A percentile compares a stretch with the other conserved stretches of the same genome.
phyloP scores from a whole-genome alignment of 2,329 filamentous ascomycete species.

The Xylaria sp. region DNA sequence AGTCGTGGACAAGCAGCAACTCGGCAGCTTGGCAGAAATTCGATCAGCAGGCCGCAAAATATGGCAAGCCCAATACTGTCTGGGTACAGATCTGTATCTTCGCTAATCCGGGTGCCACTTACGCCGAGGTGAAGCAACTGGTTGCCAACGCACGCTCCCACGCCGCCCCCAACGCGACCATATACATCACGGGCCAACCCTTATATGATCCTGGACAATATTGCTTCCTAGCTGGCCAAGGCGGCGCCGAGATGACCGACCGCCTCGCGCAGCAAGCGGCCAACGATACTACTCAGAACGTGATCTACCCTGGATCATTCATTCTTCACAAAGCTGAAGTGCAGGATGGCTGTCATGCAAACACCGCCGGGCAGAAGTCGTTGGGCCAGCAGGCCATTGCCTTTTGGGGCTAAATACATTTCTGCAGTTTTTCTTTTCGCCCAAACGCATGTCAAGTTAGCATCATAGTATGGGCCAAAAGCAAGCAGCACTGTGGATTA shows the following conservation, averaged over 20 bases:
- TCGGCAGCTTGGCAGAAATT: conserved; percentile 36
- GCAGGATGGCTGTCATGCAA: conserved; percentile 39
- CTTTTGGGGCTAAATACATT: conserved; percentile 33
- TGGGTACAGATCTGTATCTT: conserved; percentile 44
- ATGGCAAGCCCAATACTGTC: conserved; percentile 34
- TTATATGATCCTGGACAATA: conserved; percentile 32
- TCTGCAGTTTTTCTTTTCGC: no score
- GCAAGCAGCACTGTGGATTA: no score
- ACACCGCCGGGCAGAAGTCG: conserved; percentile 36
- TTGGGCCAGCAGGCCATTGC: conserved; percentile 34
- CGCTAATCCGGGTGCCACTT: conserved; percentile 37
- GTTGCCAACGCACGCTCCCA: conserved; percentile 40
- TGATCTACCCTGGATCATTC: conserved; percentile 37
- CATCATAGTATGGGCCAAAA: no score
- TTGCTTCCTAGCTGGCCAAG: conserved; percentile 22
- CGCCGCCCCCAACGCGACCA: conserved; percentile 33
- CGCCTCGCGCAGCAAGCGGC: conserved; percentile 35
- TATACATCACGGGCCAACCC: conserved; percentile 42
- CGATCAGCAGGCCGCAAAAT: conserved; percentile 33
- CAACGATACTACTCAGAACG: conserved; percentile 29
- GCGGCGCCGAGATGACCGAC: conserved; percentile 28
- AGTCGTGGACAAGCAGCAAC: conserved; percentile 39
- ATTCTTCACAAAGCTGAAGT: conserved; percentile 36
- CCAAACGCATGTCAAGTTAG: no score
- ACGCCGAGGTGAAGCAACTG: conserved; percentile 39